Evolutionary conservation across 352 stramenopile species (phyloP).

Genomic region (Bremia lactucae): DNA sequence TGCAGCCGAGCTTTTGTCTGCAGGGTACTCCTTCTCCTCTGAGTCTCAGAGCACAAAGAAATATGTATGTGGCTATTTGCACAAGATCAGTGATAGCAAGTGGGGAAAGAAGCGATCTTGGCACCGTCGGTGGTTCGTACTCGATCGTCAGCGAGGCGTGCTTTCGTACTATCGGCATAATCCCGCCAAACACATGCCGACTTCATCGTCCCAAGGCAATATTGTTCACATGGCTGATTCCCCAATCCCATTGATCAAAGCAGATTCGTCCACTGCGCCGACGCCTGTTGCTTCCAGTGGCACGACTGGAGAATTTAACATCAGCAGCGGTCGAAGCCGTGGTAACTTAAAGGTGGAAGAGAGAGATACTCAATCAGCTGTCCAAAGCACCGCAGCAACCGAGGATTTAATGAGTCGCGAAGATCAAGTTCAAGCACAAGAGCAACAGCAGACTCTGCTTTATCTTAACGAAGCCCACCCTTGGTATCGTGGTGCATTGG

Average conservation of each 20-base stretch:
- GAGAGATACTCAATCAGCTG: constrained; percentile 10
- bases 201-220: constrained; percentile 40
- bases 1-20: constrained; percentile 25
- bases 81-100: constrained; percentile 82
- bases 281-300: neutral
- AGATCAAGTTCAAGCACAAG: constrained; percentile 10
- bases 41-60: constrained; percentile 71
- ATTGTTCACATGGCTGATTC: constrained; percentile 63
- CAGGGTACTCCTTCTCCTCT: constrained; percentile 58
- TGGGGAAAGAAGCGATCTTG: constrained; percentile 72
- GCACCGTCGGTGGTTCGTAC: constrained; percentile 80
- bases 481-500: constrained; percentile 68
- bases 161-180: constrained; percentile 80
- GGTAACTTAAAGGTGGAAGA: constrained; percentile 9
- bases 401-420: constrained; percentile 4
- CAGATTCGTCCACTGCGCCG: constrained; percentile 1
- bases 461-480: constrained; percentile 71
- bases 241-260: constrained; percentile 13
- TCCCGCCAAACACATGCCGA: constrained; percentile 54
- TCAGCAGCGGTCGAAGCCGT: neutral
- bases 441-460: constrained; percentile 40
- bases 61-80: constrained; percentile 73
- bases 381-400: constrained; percentile 7
- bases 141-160: constrained; percentile 58
- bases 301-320: constrained; percentile 3